phyloP scores from a whole-genome alignment of 208 protist genomes.

The Leishmania turanica region DNA sequence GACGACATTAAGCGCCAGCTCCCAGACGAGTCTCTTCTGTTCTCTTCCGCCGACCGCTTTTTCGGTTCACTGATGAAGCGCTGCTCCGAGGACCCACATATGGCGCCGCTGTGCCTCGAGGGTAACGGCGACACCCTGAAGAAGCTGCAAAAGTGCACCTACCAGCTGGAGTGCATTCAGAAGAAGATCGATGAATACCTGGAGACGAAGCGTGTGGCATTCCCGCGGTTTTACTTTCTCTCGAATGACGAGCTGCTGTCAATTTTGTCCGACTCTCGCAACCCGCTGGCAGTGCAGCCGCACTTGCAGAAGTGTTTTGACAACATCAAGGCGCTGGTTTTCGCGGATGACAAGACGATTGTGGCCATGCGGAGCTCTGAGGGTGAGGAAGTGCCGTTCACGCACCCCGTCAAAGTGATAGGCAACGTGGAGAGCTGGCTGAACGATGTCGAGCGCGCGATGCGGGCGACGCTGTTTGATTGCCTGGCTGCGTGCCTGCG shows the following conservation, averaged over 20 bases:
- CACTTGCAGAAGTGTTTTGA: conserved; percentile 97
- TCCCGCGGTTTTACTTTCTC: conserved; percentile 97
- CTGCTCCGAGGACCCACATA: conserved; percentile 76
- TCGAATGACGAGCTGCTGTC: conserved; percentile 98
- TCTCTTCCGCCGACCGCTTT: conserved; percentile 86
- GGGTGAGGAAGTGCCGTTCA: conserved; percentile 89
- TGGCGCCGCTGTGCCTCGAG: conserved; percentile 78
- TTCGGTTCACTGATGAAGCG: conserved; percentile 90
- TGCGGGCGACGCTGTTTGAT: conserved; percentile 84
- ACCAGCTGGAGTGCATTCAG: conserved; percentile 93
- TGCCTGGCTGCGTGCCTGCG: conserved; percentile 53
- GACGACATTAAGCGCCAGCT: conserved; percentile 96
- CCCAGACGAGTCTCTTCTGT: conserved; percentile 89
- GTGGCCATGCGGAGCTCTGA: conserved; percentile 89
- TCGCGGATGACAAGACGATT: conserved; percentile 80
- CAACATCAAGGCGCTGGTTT: conserved; percentile 90
- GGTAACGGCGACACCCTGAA: conserved; percentile 68
- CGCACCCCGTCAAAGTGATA: conserved; percentile 73
- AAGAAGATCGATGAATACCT: conserved; percentile 96
- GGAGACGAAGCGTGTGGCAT: conserved; percentile 94
- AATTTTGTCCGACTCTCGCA: conserved; percentile 96
- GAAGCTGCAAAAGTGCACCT: conserved; percentile 87
- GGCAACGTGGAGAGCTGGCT: conserved; percentile 96
- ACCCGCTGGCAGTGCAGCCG: conserved; percentile 94
- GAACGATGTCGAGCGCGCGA: conserved; percentile 89